phyloP scores from a whole-genome alignment of 345 rosid genomes.

The Sisymbrium altissimum region DNA sequence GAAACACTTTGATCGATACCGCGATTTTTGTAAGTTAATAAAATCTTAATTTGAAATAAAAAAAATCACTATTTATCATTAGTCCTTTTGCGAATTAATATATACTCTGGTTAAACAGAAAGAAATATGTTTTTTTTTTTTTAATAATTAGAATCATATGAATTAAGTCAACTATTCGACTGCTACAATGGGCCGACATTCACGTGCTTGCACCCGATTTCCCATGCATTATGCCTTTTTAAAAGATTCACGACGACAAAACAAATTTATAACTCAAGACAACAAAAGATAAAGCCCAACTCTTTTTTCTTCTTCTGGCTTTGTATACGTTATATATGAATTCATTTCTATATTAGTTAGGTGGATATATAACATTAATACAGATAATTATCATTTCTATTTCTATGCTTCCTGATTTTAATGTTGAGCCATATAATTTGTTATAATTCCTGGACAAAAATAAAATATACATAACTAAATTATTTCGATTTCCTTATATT shows the following conservation, averaged over 20 bases:
- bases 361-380: background rate
- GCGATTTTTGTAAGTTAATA: too few species aligned
- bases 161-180: constrained; percentile 38
- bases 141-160: constrained; percentile 14
- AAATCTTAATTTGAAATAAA: background rate
- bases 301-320: background rate
- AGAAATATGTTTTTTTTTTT: background rate
- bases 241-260: constrained; percentile 25
- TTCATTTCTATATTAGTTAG: background rate
- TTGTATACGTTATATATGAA: background rate
- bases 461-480: background rate
- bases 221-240: constrained; percentile 34
- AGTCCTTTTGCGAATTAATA: background rate
- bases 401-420: background rate
- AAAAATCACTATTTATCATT: too few species aligned
- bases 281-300: background rate
- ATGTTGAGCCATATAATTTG: background rate
- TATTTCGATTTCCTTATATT: background rate
- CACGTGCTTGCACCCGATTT: constrained; percentile 59
- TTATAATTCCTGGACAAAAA: too few species aligned
- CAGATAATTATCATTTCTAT: background rate
- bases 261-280: constrained; percentile 8
- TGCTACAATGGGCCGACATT: constrained; percentile 38
- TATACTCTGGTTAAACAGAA: background rate
- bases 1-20: background rate